Evolutionary conservation across 768 basidiomycete genomes (phyloP).

Genomic region (Tulasnella sp.): DNA sequence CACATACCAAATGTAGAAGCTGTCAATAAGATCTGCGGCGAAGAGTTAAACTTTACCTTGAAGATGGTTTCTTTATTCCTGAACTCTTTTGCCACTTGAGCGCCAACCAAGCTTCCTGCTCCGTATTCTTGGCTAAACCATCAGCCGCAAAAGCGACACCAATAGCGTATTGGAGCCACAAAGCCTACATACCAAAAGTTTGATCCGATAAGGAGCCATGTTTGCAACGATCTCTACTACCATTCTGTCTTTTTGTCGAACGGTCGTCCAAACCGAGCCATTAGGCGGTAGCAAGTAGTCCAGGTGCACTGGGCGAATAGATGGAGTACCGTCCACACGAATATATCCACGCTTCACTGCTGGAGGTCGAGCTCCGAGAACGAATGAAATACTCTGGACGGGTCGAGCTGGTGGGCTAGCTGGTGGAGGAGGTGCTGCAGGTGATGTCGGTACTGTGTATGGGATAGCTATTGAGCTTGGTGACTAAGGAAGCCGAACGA

Average conservation of each 20-base stretch:
- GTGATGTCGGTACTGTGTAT: not conserved
- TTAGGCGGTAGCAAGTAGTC: not conserved
- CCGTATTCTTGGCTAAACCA: not conserved
- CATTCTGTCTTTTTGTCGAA: not conserved
- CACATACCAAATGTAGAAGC: not conserved
- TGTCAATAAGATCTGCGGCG: not conserved
- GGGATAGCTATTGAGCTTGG: not conserved
- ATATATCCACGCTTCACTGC: not conserved
- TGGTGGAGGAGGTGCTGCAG: not conserved
- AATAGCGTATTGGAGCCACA: not conserved
- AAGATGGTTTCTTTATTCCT: not conserved
- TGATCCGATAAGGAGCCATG: not conserved
- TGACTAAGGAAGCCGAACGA: not conserved
- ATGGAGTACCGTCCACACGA: not conserved
- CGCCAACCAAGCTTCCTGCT: not conserved
- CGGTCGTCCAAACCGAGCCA: not conserved
- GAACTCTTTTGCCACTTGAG: not conserved
- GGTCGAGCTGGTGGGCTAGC: not conserved
- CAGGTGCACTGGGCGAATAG: not conserved
- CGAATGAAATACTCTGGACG: not conserved
- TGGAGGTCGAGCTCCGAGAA: not conserved
- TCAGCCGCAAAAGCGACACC: not conserved
- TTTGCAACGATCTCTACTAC: not conserved
- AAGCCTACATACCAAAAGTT: not conserved
- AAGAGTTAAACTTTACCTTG: not conserved